phyloP scores from a whole-genome alignment of 108 stramenopile genomes.

The Conticribra guillardii region DNA sequence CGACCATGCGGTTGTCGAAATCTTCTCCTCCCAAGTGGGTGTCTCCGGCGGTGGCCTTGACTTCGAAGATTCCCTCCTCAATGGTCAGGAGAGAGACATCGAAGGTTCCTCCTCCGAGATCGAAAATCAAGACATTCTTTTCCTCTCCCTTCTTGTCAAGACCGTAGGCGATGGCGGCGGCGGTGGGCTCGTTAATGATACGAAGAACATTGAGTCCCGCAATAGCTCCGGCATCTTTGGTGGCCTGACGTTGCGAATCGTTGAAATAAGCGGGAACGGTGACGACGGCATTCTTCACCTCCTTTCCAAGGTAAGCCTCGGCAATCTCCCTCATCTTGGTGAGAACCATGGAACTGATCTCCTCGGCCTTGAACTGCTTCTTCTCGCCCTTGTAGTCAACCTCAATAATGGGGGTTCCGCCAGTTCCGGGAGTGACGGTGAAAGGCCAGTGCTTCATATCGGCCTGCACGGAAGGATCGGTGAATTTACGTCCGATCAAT shows the following conservation, averaged over 20 bases:
- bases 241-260: constrained; percentile 99
- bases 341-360: constrained; percentile 99
- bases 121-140: constrained; percentile 99
- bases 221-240: constrained; percentile 99
- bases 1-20: constrained; percentile 98
- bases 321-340: constrained; percentile 99
- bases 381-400: constrained; percentile 97
- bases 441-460: constrained; percentile 99
- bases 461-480: constrained; percentile 91
- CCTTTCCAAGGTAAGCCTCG: constrained; percentile 98
- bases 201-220: constrained; percentile 98
- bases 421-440: constrained; percentile 88
- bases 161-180: constrained; percentile 99
- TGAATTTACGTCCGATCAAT: constrained; percentile 96
- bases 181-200: constrained; percentile 99
- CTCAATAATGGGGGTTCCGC: constrained; percentile 94
- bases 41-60: constrained; percentile 99
- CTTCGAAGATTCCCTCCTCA: constrained; percentile 99
- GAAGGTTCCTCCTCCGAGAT: constrained; percentile 98
- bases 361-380: constrained; percentile 98
- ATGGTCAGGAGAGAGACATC: constrained; percentile 98
- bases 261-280: constrained; percentile 99
- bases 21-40: constrained; percentile 99
- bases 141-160: constrained; percentile 96
- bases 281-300: constrained; percentile 99